Base-by-base conservation (phyloP, 805 yeast genomes). In the Wickerhamiella domercqiae region DNA sequence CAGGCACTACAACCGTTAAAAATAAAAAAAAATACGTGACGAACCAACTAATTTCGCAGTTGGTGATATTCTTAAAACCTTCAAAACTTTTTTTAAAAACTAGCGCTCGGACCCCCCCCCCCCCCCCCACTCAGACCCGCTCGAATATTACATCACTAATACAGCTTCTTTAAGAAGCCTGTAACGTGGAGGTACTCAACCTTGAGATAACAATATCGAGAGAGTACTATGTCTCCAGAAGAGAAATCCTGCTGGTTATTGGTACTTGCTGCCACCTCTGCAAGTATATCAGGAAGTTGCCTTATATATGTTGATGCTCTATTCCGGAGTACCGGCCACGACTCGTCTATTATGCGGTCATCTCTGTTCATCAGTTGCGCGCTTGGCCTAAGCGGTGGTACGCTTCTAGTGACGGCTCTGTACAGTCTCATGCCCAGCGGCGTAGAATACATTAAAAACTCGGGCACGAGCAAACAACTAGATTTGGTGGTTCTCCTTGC, bases 371-470 rank as follows among this genome's bases (percentile, higher is more conserved):
- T 87, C 43, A 74, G 80, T 29, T 74, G 74, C 24, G 78, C 93
- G 2, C 65, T 87, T 21, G 70, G 90, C 0, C 57, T 86, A 35
- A 74, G 86, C 45, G 65, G 87, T 0, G 97, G 98, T 0, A 81
- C 93, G 19, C 66, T 87, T 55, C 40, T 59, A 2, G 72, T 84
- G 50, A 83, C 96, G 0, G 71, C 94, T 0, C 58, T 87, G 35
- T 78, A 72, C 59, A 70, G 75, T 42, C 62, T 87, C 36, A 58
- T 86, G n/a, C 95, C 96, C 0, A 75, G 72, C 42, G 69, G 81
- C 0, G 47, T 57, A 29, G 50, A 52, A 1, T 73, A 77, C 48
- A 59, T 77, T 25, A 37, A 42, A 13, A 40, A 52, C 31, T 47
- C 62, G 21, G 40, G 49, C n/a, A 46, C 45, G 1, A 39, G 31